Evolutionary conservation across 1,284 basidiomycete genomes (phyloP), one percentile per base, ranked within the genome.

Genomic region (Marasmius tenuissimus): DNA sequence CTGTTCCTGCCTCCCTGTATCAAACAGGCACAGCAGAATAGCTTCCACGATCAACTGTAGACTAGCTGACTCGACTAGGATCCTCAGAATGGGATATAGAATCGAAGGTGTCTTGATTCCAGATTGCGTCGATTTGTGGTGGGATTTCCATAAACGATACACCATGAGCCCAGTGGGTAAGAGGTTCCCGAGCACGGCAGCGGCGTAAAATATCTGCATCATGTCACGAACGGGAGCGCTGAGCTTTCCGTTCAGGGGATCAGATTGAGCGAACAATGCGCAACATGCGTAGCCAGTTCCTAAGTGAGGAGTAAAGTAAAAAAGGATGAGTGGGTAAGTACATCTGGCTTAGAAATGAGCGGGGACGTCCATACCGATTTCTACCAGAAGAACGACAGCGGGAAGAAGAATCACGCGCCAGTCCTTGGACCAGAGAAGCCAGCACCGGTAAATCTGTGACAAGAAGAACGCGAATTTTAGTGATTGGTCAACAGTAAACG

Each of bases 361-460:
- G 14, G 14, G 20, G 18, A 16, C 14, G 34, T 11, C 9, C 55
- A 42, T 40, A 45, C 55, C 55, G n/a, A n/a, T 45, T 47, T 12
- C n/a, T n/a, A 33, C 16, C 20, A 57, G 6, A 39, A 57, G 22
- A 22, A 57, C 10, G 16, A 47, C 9, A 5, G 22, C 18, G 27
- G 42, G 57, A 35, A 58, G 16, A 16, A 42, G 14, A n/a, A 48
- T 47, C 27, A 58, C 20, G n/a, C 49, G 47, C 42, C 40, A 58
- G 33, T 47, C 49, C n/a, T 35, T 45, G 42, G 34, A n/a, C 57
- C 57, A 58, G 33, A 58, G 27, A 48, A 58, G 33, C 57, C 57
- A 58, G 16, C 27, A 48, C 18, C 57, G 57, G 45, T 58, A 58
- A 27, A 49, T 58, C 57, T 58, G 39, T 27, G 3, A 18, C 11